phyloP scores from a whole-genome alignment of 2,329 filamentous ascomycete species.

The Macroventuria anomochaeta region DNA sequence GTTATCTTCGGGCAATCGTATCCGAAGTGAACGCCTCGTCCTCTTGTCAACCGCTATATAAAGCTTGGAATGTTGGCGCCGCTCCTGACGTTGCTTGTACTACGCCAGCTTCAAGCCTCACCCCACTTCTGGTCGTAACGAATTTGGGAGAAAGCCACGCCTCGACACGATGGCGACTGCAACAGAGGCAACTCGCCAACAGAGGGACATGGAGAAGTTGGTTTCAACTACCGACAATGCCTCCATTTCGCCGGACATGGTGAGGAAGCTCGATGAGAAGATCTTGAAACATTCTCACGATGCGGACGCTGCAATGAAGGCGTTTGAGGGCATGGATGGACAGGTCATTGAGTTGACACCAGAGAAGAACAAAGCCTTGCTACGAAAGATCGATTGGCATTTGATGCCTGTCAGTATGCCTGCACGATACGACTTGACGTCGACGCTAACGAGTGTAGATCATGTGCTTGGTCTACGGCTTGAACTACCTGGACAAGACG shows the following conservation, averaged over 20 bases:
- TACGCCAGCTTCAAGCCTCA: not conserved
- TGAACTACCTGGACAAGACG: slow-evolving; percentile 68
- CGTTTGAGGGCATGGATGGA: slow-evolving; percentile 57
- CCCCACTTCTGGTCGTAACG: not conserved
- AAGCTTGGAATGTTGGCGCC: slow-evolving; percentile 3
- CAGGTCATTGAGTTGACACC: slow-evolving; percentile 62
- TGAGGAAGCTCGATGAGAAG: slow-evolving; percentile 33
- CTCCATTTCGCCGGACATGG: slow-evolving; percentile 12
- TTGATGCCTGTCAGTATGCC: slow-evolving; percentile 58
- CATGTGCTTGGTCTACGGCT: slow-evolving; percentile 63
- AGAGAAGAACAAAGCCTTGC: slow-evolving; percentile 63
- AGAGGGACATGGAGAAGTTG: slow-evolving; percentile 28
- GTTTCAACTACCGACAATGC: slow-evolving; percentile 14
- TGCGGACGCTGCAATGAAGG: slow-evolving; percentile 67
- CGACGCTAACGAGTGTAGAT: slow-evolving; percentile 43
- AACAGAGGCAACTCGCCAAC: slow-evolving; percentile 1
- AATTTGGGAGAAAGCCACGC: not conserved
- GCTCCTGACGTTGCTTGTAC: slow-evolving; percentile 11
- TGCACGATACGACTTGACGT: not conserved
- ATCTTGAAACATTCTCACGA: slow-evolving; percentile 60
- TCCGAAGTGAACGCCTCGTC: not conserved
- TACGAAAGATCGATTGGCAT: slow-evolving; percentile 68
- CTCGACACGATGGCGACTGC: slow-evolving; percentile 17
- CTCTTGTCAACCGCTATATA: slow-evolving; percentile 3
- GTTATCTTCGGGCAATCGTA: slow-evolving; percentile 13